A percentile compares a stretch with the other conserved stretches of the same genome.
Evolutionary conservation across 352 stramenopile species (phyloP).

Genomic region (Globisporangium carolinianum): DNA sequence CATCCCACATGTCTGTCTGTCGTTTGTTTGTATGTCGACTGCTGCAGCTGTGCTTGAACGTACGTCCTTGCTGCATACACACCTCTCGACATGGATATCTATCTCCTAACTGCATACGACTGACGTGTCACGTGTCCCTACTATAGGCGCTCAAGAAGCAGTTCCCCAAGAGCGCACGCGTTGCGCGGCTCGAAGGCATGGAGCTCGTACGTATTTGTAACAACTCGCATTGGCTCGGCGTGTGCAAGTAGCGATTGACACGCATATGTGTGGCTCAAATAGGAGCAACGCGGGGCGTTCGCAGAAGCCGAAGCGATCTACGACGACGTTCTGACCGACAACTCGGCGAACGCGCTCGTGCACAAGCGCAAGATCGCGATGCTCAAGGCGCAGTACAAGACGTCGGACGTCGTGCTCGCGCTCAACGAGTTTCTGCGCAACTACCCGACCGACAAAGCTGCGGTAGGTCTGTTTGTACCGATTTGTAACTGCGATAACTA

Average conservation of each 20-base stretch:
- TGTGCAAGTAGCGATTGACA: background rate
- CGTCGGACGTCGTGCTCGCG: slow-evolving; percentile 36
- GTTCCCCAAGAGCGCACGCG: slow-evolving; percentile 55
- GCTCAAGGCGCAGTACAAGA: slow-evolving; percentile 60
- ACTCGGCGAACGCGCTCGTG: slow-evolving; percentile 51
- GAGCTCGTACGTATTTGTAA: slow-evolving; percentile 16
- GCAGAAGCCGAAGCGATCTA: slow-evolving; percentile 51
- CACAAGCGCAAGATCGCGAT: slow-evolving; percentile 62
- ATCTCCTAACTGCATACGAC: background rate
- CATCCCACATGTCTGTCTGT: background rate
- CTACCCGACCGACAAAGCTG: slow-evolving; percentile 49
- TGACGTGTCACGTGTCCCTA: background rate
- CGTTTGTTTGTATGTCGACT: background rate
- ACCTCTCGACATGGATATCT: background rate
- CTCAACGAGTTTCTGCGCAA: slow-evolving; percentile 54
- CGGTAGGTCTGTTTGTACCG: slow-evolving; percentile 19
- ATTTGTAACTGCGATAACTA: too few species aligned
- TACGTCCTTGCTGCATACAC: background rate
- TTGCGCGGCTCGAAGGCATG: slow-evolving; percentile 53
- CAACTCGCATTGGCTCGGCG: background rate
- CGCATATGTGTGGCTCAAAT: too few species aligned
- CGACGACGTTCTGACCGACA: slow-evolving; percentile 44
- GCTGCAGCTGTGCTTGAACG: slow-evolving; percentile 10
- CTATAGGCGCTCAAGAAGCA: slow-evolving; percentile 35
- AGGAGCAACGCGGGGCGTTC: slow-evolving; percentile 47